phyloP scores from a whole-genome alignment of 2,329 filamentous ascomycete species.

The Sporothrix sp. region DNA sequence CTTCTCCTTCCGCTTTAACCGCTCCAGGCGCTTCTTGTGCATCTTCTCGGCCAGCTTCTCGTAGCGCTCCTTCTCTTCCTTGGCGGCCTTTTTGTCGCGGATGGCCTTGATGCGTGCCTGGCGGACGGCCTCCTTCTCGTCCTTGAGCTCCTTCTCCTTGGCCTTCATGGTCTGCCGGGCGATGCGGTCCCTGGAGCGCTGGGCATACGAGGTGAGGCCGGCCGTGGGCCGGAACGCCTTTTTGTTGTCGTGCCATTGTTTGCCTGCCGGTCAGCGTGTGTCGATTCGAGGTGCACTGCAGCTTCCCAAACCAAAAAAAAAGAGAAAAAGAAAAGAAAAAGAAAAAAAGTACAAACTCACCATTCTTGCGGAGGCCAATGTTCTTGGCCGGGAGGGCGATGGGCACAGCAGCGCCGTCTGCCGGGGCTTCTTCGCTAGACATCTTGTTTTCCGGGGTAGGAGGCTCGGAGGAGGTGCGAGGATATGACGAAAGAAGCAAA shows the following conservation, averaged over 20 bases:
- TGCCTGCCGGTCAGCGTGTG: slow-evolving; percentile 47
- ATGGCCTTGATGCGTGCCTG: slow-evolving; percentile 70
- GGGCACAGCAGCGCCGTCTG: slow-evolving; percentile 25
- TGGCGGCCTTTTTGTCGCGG: slow-evolving; percentile 74
- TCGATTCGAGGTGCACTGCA: not conserved
- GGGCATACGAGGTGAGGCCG: slow-evolving; percentile 69
- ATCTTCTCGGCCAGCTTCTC: slow-evolving; percentile 95
- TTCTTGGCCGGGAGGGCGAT: slow-evolving; percentile 24
- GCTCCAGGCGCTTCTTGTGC: slow-evolving; percentile 90
- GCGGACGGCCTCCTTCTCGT: slow-evolving; percentile 72
- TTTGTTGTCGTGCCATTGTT: slow-evolving; percentile 83
- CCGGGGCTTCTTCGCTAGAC: slow-evolving; percentile 31
- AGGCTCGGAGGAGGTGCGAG: too few species aligned
- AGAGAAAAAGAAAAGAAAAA: too few species aligned
- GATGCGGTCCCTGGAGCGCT: slow-evolving; percentile 61
- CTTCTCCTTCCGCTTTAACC: slow-evolving; percentile 92
- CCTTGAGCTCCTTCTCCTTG: slow-evolving; percentile 90
- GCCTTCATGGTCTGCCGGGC: slow-evolving; percentile 71
- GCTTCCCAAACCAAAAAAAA: not conserved
- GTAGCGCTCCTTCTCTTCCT: slow-evolving; percentile 88
- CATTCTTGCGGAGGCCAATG: slow-evolving; percentile 73
- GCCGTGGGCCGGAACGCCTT: slow-evolving; percentile 75
- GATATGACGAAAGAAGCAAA: too few species aligned
- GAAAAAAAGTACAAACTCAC: too few species aligned
- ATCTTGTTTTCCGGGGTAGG: slow-evolving; percentile 26